phyloP scores from a whole-genome alignment of 495 filamentous ascomycete species.

The Wilcoxina mikolae region DNA sequence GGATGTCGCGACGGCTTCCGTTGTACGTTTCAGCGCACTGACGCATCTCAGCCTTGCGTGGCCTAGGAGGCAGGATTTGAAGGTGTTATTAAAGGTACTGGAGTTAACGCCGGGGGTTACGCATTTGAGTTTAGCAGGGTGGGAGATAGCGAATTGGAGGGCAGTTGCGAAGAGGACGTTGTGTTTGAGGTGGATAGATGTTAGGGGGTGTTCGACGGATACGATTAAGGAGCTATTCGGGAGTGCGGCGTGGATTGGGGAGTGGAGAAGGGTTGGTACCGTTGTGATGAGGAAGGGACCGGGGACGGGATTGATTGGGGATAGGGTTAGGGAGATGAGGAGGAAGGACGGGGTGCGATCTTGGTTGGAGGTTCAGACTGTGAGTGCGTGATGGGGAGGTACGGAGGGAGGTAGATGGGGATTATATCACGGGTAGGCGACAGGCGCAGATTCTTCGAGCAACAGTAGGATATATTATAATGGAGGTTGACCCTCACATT shows the following conservation, averaged over 20 bases:
- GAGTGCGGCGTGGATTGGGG: not conserved
- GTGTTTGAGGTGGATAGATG: constrained; percentile 19
- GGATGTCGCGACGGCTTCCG: not conserved
- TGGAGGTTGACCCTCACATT: too few species aligned
- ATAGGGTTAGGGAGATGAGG: constrained; percentile 1
- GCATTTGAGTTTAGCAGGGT: constrained; percentile 19
- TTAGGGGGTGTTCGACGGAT: not conserved
- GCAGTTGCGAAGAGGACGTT: constrained; percentile 9
- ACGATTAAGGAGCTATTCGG: not conserved
- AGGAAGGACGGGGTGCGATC: constrained; percentile 2
- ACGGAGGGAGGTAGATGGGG: too few species aligned
- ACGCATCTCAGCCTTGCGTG: constrained; percentile 20
- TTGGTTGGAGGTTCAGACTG: constrained; percentile 6
- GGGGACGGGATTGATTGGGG: not conserved
- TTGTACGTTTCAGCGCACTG: constrained; percentile 8
- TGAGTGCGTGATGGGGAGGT: too few species aligned
- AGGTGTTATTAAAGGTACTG: constrained; percentile 7
- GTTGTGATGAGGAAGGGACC: constrained; percentile 11
- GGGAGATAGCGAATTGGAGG: constrained; percentile 3
- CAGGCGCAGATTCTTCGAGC: too few species aligned
- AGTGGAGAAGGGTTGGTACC: constrained; percentile 1
- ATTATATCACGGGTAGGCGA: too few species aligned
- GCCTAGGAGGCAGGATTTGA: constrained; percentile 9
- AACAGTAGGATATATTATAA: too few species aligned
- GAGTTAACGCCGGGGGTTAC: constrained; percentile 16